Evolutionary conservation across 2,329 filamentous ascomycete species (phyloP).

Genomic region (Didymella exigua): DNA sequence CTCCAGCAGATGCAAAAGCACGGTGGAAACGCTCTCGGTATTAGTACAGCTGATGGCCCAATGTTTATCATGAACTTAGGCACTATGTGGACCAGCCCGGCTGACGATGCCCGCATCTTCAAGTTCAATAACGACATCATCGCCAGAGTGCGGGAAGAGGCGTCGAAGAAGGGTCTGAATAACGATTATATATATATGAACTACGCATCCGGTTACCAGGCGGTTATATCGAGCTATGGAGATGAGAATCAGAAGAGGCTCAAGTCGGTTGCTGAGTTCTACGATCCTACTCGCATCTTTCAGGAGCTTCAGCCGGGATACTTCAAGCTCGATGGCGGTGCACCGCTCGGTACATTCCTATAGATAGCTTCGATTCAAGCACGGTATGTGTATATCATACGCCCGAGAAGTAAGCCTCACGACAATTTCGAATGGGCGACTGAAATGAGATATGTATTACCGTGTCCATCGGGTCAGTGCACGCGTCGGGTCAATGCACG

Average conservation of each 20-base stretch:
- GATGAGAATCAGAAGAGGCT: slow-evolving; percentile 36
- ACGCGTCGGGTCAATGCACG: not conserved
- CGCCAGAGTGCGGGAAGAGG: slow-evolving; percentile 17
- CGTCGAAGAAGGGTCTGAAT: slow-evolving; percentile 16
- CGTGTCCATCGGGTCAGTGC: not conserved
- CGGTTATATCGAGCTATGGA: slow-evolving; percentile 52
- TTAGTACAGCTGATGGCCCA: slow-evolving; percentile 27
- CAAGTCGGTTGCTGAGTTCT: not conserved
- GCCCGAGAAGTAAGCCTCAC: too few relatives aligned
- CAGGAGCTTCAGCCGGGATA: slow-evolving; percentile 29
- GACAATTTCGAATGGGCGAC: too few relatives aligned
- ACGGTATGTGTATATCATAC: too few relatives aligned
- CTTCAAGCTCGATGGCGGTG: slow-evolving; percentile 31
- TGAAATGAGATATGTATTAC: too few relatives aligned
- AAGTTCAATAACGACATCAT: slow-evolving; percentile 29
- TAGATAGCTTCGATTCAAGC: too few relatives aligned
- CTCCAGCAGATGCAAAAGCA: slow-evolving; percentile 35
- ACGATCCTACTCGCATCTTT: slow-evolving; percentile 27
- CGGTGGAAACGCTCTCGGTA: slow-evolving; percentile 41
- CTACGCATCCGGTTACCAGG: slow-evolving; percentile 53
- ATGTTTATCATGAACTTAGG: slow-evolving; percentile 30
- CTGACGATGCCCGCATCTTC: slow-evolving; percentile 20
- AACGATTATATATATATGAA: slow-evolving; percentile 53
- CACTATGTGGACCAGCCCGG: not conserved
- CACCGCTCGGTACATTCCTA: slow-evolving; percentile 19